phyloP scores from a whole-genome alignment of 2,329 filamentous ascomycete genomes.

The Neopestalotiopsis sp. region DNA sequence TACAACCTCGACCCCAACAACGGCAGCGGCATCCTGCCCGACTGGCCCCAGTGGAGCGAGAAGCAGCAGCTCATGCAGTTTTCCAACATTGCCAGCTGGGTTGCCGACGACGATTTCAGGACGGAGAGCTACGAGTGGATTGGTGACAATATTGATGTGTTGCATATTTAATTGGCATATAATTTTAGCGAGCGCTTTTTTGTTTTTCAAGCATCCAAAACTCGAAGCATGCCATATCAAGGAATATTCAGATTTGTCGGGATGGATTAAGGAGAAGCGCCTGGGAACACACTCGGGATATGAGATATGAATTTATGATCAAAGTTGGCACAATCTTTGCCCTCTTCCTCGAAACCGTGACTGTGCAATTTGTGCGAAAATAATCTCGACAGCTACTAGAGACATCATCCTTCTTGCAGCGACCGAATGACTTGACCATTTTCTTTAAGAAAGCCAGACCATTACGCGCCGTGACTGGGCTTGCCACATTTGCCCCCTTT shows the following conservation, averaged over 20 bases:
- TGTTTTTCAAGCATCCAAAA: neutral
- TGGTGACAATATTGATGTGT: slow-evolving; percentile 26
- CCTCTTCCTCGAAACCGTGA: neutral
- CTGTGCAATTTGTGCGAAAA: neutral
- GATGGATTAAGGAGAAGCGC: neutral
- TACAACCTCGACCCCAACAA: slow-evolving; percentile 74
- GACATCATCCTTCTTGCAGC: neutral
- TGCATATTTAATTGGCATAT: slow-evolving; percentile 18
- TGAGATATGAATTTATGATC: neutral
- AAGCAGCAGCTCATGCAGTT: slow-evolving; percentile 58
- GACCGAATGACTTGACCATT: neutral
- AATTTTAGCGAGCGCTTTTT: neutral
- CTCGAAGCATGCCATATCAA: neutral
- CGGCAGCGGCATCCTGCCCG: slow-evolving; percentile 41
- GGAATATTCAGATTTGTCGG: neutral
- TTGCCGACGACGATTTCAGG: slow-evolving; percentile 46
- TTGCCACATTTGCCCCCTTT: neutral
- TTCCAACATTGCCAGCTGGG: slow-evolving; percentile 35
- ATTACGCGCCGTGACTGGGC: neutral
- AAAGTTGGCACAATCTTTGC: neutral
- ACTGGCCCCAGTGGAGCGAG: slow-evolving; percentile 51
- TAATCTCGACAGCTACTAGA: too few relatives aligned
- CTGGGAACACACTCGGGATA: neutral
- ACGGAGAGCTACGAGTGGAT: slow-evolving; percentile 31
- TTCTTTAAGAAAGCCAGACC: neutral